Base-by-base conservation (phyloP, 179 eudicot genomes). In the Silene coronaria region DNA sequence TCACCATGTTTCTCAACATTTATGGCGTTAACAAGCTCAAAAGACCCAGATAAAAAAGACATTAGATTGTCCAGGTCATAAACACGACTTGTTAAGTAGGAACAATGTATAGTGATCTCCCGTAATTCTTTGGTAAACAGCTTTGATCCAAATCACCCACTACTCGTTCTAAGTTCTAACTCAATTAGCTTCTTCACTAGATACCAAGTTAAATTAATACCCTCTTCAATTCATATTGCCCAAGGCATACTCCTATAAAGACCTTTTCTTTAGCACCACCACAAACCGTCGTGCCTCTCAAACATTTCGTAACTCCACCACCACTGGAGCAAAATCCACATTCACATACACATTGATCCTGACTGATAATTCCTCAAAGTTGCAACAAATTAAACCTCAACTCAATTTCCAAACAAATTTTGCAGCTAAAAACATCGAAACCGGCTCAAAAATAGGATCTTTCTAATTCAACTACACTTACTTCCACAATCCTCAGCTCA, bases 311-410 rank as follows among this genome's bases (percentile, higher is more conserved):
- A 0, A 63, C n/a, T 63, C 69, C 22, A 7, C 23, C 46, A 32
- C 24, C n/a, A 9, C n/a, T 32, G 24, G 48, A n/a, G 23, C 46
- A 17, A 63, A 63, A 38, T 26, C 6, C 13, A 65, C 46, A 30
- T 32, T 7, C 23, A 63, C 67, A 63, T 21, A 22, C 64, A 63
- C 67, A 63, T 26, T 63, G 67, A 63, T 63, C 34, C 67, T 62
- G 67, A 62, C 34, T 62, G 27, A 62, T 10, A 11, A 12, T 24
- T 27, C 30, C 34, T 24, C 12, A 26, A 62, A 60, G 36, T 26
- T 24, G 67, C 34, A 26, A 0, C 67, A 62, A 26, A 62, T 3
- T 23, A 2, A 26, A 23, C 6, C 13, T 6, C 30, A 8, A 10
- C 26, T 26, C 27, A 7, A 26, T 61, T 26, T 60, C 13, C 3